Percentiles rank a stretch among this genome's conserved stretches.
Evolutionary conservation across 768 basidiomycete genomes (phyloP).

Genomic region (Stropharia rugosoannulata): DNA sequence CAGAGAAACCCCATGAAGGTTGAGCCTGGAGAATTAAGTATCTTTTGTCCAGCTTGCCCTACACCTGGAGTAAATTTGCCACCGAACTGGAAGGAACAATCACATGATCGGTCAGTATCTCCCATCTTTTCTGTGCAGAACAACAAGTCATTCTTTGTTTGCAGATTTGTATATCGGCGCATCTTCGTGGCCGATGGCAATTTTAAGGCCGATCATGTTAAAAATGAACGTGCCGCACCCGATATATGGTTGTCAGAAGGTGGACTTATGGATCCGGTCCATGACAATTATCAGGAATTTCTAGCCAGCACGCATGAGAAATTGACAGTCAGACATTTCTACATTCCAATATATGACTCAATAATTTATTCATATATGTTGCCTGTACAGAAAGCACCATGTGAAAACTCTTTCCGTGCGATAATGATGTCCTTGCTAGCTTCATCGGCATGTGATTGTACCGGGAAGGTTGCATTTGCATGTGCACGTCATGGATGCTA

Average conservation of each 20-base stretch:
- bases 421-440: not conserved
- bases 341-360: not conserved
- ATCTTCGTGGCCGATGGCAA: constrained; percentile 14
- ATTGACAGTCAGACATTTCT: not conserved
- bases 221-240: not conserved
- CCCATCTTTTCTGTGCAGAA: no score
- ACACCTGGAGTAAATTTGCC: constrained; percentile 25
- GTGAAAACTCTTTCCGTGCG: constrained; percentile 2
- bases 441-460: constrained; percentile 3
- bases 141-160: no score
- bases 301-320: not conserved
- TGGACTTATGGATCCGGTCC: not conserved
- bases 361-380: not conserved
- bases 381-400: not conserved
- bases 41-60: constrained; percentile 25
- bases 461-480: constrained; percentile 13
- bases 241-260: constrained; percentile 13
- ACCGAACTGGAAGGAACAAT: constrained; percentile 15
- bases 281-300: not conserved
- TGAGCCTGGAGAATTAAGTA: not conserved
- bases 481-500: constrained; percentile 16
- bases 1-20: not conserved
- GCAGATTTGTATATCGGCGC: not conserved
- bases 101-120: not conserved
- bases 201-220: constrained; percentile 16